Conservation (phyloP, 371 early-diverging fungal genomes). For the Circinella umbellata region DNA sequence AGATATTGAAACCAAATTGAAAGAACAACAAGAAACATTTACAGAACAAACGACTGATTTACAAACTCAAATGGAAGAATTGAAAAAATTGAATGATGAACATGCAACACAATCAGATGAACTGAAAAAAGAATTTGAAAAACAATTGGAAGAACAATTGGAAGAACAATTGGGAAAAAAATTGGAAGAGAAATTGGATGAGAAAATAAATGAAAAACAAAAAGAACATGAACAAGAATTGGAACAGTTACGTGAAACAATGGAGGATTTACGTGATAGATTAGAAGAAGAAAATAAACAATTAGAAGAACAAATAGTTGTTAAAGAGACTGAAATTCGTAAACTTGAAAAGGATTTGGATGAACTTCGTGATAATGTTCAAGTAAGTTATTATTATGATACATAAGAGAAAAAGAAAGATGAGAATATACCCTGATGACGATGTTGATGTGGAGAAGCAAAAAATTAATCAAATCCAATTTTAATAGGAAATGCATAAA, state of each 20-base stretch:
- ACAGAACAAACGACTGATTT: neutral
- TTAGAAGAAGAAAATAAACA: constrained; percentile 22
- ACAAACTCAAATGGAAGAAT: neutral
- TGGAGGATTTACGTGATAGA: constrained; percentile 28
- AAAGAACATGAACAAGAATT: constrained; percentile 9
- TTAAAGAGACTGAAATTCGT: constrained; percentile 24
- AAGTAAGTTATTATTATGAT: constrained; percentile 10
- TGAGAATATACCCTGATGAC: neutral
- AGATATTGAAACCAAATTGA: neutral
- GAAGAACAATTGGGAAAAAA: neutral
- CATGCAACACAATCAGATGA: neutral
- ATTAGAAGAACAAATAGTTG: constrained; percentile 15
- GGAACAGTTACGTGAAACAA: constrained; percentile 14
- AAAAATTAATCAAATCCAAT: too few relatives aligned
- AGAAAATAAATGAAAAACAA: neutral
- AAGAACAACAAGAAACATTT: neutral
- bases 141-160: constrained; percentile 13
- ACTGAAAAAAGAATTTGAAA: neutral
- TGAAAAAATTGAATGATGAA: neutral
- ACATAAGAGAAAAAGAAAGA: too few relatives aligned
- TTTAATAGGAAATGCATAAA: constrained; percentile 24
- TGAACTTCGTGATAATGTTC: constrained; percentile 19
- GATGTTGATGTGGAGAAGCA: too few relatives aligned
- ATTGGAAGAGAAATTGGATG: too few relatives aligned
- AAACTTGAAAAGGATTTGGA: constrained; percentile 23